These are phyloP conservation scores for Dunaliella primolecta DNA, from an alignment of 139 green algal species.

Conservation along the genomic window DNA sequence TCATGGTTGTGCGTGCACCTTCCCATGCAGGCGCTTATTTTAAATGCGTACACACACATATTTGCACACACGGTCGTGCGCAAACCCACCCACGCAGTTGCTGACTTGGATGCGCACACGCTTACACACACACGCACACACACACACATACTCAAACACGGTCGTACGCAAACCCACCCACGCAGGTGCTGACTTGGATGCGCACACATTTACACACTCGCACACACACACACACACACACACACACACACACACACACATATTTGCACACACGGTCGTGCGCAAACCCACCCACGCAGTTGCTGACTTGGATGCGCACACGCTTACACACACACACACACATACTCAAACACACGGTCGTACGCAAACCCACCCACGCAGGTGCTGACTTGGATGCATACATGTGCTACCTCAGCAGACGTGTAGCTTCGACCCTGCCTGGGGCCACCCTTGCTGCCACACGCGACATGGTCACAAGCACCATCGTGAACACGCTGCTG, in stretches of 20 bases:
- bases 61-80: background rate
- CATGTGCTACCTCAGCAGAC: constrained; percentile 46
- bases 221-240: too few relatives aligned
- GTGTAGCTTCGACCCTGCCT: constrained; percentile 36
- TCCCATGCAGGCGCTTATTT: too few relatives aligned
- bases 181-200: background rate
- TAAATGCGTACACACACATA: background rate
- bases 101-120: constrained; percentile 77
- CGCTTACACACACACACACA: constrained; percentile 7
- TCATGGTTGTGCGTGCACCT: too few relatives aligned
- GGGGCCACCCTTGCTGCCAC: constrained; percentile 40
- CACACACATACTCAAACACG: background rate
- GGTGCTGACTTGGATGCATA: constrained; percentile 78
- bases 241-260: too few relatives aligned
- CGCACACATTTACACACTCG: background rate
- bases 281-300: too few relatives aligned
- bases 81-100: constrained; percentile 28
- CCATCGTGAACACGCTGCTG: constrained; percentile 36
- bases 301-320: too few relatives aligned
- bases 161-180: background rate
- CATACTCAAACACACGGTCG: background rate
- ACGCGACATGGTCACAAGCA: constrained; percentile 58
- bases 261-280: too few relatives aligned
- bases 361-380: background rate
- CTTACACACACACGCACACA: background rate